phyloP scores from a whole-genome alignment of 1,139 yeast genomes.

The Hemisphaericaspora subhashii region DNA sequence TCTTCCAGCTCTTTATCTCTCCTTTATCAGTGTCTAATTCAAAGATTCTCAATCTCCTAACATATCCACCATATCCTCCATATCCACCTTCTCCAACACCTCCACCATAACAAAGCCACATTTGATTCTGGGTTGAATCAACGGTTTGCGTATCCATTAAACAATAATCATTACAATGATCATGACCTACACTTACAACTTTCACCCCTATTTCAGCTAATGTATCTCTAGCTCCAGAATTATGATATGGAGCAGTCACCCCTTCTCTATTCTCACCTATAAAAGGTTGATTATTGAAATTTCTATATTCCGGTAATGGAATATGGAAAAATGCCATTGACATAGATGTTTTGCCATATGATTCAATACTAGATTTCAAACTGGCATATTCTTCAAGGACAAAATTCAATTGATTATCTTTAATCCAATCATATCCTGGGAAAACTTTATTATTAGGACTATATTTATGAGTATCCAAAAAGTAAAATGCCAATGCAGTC shows the following conservation, averaged over 20 bases:
- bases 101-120: slow-evolving; percentile 95
- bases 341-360: slow-evolving; percentile 44
- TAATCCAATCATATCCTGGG: slow-evolving; percentile 87
- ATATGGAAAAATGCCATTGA: slow-evolving; percentile 93
- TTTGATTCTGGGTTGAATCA: slow-evolving; percentile 35
- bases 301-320: slow-evolving; percentile 80
- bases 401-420: slow-evolving; percentile 67
- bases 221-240: slow-evolving; percentile 61
- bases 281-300: slow-evolving; percentile 38
- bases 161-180: slow-evolving; percentile 92
- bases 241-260: slow-evolving; percentile 72
- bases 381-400: slow-evolving; percentile 43
- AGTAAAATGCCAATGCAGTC: slow-evolving; percentile 61
- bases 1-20: slow-evolving; percentile 71
- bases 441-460: slow-evolving; percentile 61
- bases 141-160: slow-evolving; percentile 42
- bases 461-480: slow-evolving; percentile 80
- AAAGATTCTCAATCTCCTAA: slow-evolving; percentile 71
- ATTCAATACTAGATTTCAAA: slow-evolving; percentile 28
- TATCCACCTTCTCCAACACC: slow-evolving; percentile 94
- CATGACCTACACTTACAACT: slow-evolving; percentile 85
- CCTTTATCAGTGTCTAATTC: slow-evolving; percentile 59
- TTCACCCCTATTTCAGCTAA: slow-evolving; percentile 65
- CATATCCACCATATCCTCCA: slow-evolving; percentile 84
- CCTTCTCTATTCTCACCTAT: slow-evolving; percentile 71